Evolutionary conservation across 139 green algal species (phyloP), one percentile per base, ranked within the genome.

Genomic region (Penium margaritaceum): DNA sequence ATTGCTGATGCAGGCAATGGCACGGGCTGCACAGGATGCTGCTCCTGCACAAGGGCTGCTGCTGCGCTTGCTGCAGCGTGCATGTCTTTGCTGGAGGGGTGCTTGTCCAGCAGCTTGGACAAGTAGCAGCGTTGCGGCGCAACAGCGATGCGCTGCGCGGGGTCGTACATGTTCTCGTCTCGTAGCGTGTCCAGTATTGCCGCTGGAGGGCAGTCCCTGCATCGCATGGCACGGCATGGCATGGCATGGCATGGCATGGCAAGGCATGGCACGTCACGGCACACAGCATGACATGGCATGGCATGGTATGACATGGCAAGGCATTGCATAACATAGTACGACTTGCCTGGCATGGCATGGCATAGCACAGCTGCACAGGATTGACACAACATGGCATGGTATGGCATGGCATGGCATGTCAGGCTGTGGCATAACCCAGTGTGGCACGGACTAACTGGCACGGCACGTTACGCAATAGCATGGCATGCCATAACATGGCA

Each of bases 161-260:
- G 51, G 17, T 60, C 51, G 51, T 60, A 60, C 51, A 60, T 60
- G 51, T 60, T 60, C 51, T 60, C 51, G 17, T 60, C 51, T 24
- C 51, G 29, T 60, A 60, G 51, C 2, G 51, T 60, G 51, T 60
- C 51, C 15, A 60, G 51, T 3, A 60, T 60, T n/a, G 51, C 51
- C 15, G 29, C 51, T 2, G 24, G 30, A 33, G 51, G 51, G 0
- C 29, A 24, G 17, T 60, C n/a, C 14, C 51, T 60, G 51, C 24
- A 60, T 9, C 14, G 19, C 24, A 21, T 24, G 17, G 51, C 6
- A 9, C 17, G 51, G 21, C 24, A 24, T 60, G 51, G 51, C 51
- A 27, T 60, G 24, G 3, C 51, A 60, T 60, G 51, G 51, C 0
- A 60, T n/a, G 17, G 29, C n/a, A 29, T 24, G 29, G 51, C 24